Evolutionary conservation across 495 filamentous ascomycete species (phyloP).

Genomic region (Schizothecium vesticola): DNA sequence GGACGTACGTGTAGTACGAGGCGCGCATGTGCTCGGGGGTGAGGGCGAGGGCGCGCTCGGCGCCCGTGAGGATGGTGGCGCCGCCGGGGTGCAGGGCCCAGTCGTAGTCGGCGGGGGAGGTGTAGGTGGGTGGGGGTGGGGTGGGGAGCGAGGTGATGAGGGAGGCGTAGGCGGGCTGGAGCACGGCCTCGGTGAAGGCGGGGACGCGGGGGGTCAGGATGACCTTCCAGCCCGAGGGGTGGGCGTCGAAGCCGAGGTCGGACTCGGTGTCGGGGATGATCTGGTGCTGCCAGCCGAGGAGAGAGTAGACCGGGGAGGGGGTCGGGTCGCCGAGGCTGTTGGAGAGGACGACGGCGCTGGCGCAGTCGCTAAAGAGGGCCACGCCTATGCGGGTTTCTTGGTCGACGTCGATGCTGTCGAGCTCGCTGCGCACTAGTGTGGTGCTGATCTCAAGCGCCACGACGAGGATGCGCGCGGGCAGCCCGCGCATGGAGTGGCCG

Average conservation of each 20-base stretch:
- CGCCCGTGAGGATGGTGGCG: conserved; percentile 56
- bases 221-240: conserved; percentile 58
- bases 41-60: conserved; percentile 49
- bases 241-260: conserved; percentile 56
- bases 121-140: conserved; percentile 37
- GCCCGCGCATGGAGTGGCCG: conserved; percentile 46
- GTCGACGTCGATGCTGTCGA: conserved; percentile 48
- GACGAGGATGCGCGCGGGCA: conserved; percentile 52
- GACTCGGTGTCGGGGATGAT: conserved; percentile 51
- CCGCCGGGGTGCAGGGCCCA: conserved; percentile 68
- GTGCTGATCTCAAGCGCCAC: conserved; percentile 58
- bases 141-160: conserved; percentile 39
- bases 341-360: conserved; percentile 52
- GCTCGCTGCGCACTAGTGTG: conserved; percentile 52
- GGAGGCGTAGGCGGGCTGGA: conserved; percentile 45
- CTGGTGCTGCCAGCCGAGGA: conserved; percentile 55
- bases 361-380: conserved; percentile 60
- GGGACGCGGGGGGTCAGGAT: conserved; percentile 54
- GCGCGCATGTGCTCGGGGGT: conserved; percentile 55
- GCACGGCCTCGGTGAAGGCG: conserved; percentile 41
- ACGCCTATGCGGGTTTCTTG: conserved; percentile 54
- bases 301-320: conserved; percentile 44
- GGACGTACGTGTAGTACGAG: conserved; percentile 58
- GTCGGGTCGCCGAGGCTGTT: conserved; percentile 43
- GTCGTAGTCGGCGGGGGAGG: conserved; percentile 50